Percentiles rank a stretch among this genome's conserved stretches.
These are phyloP conservation scores for Talaromyces funiculosus DNA, from an alignment of 2,329 filamentous ascomycete genomes.

Conservation along the genomic window DNA sequence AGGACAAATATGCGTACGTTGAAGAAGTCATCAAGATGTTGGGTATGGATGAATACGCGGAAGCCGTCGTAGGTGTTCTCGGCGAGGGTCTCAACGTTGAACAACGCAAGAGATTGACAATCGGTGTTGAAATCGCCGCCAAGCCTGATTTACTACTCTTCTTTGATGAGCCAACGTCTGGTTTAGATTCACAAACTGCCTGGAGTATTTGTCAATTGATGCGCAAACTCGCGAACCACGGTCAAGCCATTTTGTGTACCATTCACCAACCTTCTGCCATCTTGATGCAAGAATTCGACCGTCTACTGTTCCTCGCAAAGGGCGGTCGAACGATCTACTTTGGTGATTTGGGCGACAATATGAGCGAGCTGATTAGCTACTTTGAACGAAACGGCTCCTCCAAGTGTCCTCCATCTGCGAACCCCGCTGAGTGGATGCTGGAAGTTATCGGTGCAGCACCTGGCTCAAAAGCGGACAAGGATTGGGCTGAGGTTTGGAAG, in stretches of 20 bases:
- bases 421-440: conserved; percentile 73
- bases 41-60: conserved; percentile 84
- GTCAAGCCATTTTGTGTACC: conserved; percentile 88
- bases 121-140: conserved; percentile 91
- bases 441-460: conserved; percentile 56
- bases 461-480: conserved; percentile 56
- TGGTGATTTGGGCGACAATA: conserved; percentile 56
- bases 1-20: conserved; percentile 81
- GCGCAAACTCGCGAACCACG: conserved; percentile 81
- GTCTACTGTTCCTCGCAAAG: conserved; percentile 57
- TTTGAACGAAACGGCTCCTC: conserved; percentile 62
- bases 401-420: conserved; percentile 56
- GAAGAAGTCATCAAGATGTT: conserved; percentile 86
- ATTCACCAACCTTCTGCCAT: conserved; percentile 95
- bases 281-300: conserved; percentile 80
- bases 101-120: conserved; percentile 72
- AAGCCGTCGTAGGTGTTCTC: conserved; percentile 83
- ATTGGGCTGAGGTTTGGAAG: conserved; percentile 62
- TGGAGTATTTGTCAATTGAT: conserved; percentile 87
- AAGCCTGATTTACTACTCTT: conserved; percentile 87
- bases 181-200: conserved; percentile 86
- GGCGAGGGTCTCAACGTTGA: conserved; percentile 68
- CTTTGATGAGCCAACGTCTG: conserved; percentile 90
- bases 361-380: conserved; percentile 67
- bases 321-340: conserved; percentile 66